Evolutionary conservation across 805 yeast species (phyloP), one percentile per base, ranked within the genome.

Genomic region (Isabelozyma rhagii): DNA sequence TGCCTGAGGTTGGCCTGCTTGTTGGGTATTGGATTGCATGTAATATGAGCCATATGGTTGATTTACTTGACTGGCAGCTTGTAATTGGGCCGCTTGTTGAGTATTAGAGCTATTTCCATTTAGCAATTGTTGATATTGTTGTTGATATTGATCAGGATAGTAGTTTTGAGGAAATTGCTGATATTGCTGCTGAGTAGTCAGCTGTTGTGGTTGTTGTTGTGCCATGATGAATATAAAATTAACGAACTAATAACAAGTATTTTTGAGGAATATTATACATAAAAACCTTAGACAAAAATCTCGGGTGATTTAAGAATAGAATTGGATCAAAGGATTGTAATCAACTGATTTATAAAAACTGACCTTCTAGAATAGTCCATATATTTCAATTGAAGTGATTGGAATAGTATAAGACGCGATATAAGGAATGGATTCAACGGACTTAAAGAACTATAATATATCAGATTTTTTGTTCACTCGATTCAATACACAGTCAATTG

Each of bases 241-340:
- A 61, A 34, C 62, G 57, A 48, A 38, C 43, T 38, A 39, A 44
- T 13, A 21, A 44, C 10, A 46, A 64, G 36, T 14, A 56, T 49
- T 47, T 40, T 38, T 39, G 48, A 21, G 21, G 48, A 10, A 13
- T 34, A 29, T 8, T 15, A 41, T 46, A 41, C 17, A 18, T 36
- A 21, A 21, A 21, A 21, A 21, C 2, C 25, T 21, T n/a, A 34
- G 39, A 13, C 14, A n/a, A 34, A n/a, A 34, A 34, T 50, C 56
- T 47, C 45, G 64, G 46, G 65, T 66, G 44, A 56, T 63, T 49
- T 66, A 70, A 68, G 70, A 45, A 64, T 47, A 60, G 51, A 50
- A 39, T 15, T 39, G 21, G 15, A 39, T 14, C 5, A n/a, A 17
- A 39, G 11, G 15, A 11, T 34, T 34, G 39, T 11, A n/a, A 3